Conservation (phyloP, 106 monocot genomes). For the Platanthera zijinensis region DNA sequence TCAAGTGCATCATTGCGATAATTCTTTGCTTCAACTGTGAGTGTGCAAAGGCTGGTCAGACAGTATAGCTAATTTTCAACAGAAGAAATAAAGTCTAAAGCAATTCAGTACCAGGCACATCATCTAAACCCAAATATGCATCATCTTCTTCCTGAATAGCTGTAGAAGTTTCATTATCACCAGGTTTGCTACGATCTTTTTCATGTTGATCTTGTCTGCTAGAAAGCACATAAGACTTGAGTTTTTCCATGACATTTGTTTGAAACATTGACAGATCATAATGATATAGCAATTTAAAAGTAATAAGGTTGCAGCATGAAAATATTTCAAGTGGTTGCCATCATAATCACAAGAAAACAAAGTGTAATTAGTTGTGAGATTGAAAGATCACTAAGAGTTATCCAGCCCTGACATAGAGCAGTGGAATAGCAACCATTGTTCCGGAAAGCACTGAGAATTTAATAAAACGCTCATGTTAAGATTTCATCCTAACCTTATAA, state of each 20-base stretch:
- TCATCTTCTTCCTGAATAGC: conserved; percentile 42
- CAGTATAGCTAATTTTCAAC: neutral
- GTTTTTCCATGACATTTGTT: neutral
- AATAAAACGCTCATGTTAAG: neutral
- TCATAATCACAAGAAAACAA: conserved; percentile 2
- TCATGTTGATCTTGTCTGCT: conserved; percentile 68
- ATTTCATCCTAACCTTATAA: neutral
- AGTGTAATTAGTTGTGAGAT: neutral
- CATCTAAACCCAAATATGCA: conserved; percentile 66
- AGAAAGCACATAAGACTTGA: neutral
- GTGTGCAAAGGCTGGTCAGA: neutral
- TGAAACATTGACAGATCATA: neutral
- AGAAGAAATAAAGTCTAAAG: neutral
- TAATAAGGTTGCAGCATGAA: neutral
- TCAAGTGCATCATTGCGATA: conserved; percentile 29
- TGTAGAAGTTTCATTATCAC: conserved; percentile 22
- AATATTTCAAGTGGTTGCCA: neutral
- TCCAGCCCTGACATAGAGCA: neutral
- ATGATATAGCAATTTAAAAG: neutral
- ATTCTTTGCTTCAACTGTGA: conserved; percentile 64
- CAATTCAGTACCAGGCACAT: conserved; percentile 61
- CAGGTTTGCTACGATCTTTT: conserved; percentile 25
- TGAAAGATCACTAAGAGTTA: neutral
- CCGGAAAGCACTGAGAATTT: neutral
- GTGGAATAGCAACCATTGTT: neutral